Base-by-base conservation (phyloP, 441 rosid species). In the Brassica hybrid region DNA sequence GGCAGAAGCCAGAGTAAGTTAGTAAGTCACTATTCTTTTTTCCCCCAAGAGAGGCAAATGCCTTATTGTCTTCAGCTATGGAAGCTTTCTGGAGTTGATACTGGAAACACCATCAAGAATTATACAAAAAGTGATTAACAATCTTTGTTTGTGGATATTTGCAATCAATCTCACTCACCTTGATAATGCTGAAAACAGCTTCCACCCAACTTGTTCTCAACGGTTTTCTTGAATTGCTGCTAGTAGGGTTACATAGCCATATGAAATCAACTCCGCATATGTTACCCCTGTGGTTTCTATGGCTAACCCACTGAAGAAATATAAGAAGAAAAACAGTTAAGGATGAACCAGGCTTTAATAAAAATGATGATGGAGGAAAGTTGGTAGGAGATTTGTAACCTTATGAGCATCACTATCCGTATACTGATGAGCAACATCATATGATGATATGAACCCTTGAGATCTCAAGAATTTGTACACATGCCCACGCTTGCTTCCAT, bases 391-490 rank as follows among this genome's bases (percentile, higher is more conserved):
- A 76, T 45, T 6, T 85, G 14, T 27, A 4, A 94, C 99, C 94
- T 81, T 89, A 69, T 93, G 97, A 71, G 97, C 94, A 88, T 91
- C 95, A 67, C 85, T 84, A 72, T 92, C 97, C n/a, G n/a, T n/a
- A n/a, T n/a, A n/a, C n/a, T n/a, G n/a, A n/a, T n/a, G n/a, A n/a
- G n/a, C n/a, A n/a, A n/a, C n/a, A n/a, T n/a, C n/a, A n/a, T n/a
- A n/a, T n/a, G n/a, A n/a, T n/a, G n/a, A n/a, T n/a, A n/a, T n/a
- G n/a, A n/a, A n/a, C n/a, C n/a, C n/a, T n/a, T n/a, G n/a, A n/a
- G n/a, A n/a, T n/a, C n/a, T n/a, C n/a, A n/a, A n/a, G n/a, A n/a
- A n/a, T n/a, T n/a, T n/a, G n/a, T n/a, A n/a, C n/a, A n/a, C n/a
- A n/a, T n/a, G n/a, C n/a, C n/a, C n/a, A n/a, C n/a, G n/a, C n/a